Conservation (phyloP, 495 filamentous ascomycete species). For the Emericellopsis terricola region DNA sequence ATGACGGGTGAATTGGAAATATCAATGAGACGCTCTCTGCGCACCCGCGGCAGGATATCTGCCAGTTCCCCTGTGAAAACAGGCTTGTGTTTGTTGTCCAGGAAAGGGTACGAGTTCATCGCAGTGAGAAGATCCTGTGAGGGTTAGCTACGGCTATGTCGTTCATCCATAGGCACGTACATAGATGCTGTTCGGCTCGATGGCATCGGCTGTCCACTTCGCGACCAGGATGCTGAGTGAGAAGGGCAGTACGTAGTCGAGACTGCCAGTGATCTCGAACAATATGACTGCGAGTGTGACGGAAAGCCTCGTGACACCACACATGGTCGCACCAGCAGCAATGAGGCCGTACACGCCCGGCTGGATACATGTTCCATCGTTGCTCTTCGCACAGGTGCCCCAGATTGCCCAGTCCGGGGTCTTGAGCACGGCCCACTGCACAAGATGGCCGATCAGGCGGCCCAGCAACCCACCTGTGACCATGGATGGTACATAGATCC, state of each 20-base stretch:
- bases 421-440: conserved; percentile 64
- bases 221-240: conserved; percentile 80
- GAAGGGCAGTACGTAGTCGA: conserved; percentile 91
- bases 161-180: conserved; percentile 23
- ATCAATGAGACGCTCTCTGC: conserved; percentile 67
- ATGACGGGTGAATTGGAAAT: conserved; percentile 66
- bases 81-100: conserved; percentile 85
- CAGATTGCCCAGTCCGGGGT: conserved; percentile 59
- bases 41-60: conserved; percentile 64
- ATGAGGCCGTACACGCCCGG: conserved; percentile 92
- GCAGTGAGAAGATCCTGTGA: conserved; percentile 72
- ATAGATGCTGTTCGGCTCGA: conserved; percentile 91
- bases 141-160: background rate
- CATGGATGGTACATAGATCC: conserved; percentile 97
- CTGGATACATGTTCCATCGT: conserved; percentile 69
- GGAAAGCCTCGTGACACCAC: conserved; percentile 83
- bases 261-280: conserved; percentile 85
- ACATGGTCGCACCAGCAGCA: conserved; percentile 94
- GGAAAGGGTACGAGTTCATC: conserved; percentile 91
- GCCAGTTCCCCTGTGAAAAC: conserved; percentile 70
- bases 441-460: conserved; percentile 67
- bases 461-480: conserved; percentile 91
- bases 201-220: conserved; percentile 94
- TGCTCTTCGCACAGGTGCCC: conserved; percentile 47
- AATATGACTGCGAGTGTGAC: conserved; percentile 91